These are phyloP conservation scores for Coix lacrymajobi DNA, from an alignment of 176 grass and related monocot genomes.

Conservation along the genomic window DNA sequence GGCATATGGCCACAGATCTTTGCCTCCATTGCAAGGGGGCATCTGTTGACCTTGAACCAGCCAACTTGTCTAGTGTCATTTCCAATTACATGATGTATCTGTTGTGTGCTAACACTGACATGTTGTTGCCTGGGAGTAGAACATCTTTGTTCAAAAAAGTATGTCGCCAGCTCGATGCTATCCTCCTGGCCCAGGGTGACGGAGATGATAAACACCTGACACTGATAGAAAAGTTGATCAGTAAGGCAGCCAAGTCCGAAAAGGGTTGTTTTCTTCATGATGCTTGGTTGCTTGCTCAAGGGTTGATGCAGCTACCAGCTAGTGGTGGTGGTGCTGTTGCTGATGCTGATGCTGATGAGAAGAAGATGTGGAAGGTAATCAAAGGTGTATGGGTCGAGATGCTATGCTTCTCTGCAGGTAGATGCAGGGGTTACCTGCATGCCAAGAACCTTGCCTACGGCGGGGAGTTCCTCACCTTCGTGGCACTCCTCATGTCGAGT, in stretches of 20 bases:
- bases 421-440: not conserved
- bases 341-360: not conserved
- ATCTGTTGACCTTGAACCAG: not conserved
- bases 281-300: not conserved
- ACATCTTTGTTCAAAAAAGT: not conserved
- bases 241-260: not conserved
- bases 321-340: not conserved
- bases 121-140: not conserved
- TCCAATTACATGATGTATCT: not conserved
- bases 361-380: not conserved
- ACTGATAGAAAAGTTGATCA: not conserved
- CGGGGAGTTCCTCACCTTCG: not conserved
- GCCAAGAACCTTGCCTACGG: not conserved
- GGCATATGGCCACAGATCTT: too few species aligned
- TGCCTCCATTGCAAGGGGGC: not conserved
- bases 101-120: not conserved
- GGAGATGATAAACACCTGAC: not conserved
- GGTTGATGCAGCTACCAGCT: not conserved
- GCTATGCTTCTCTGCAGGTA: not conserved
- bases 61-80: not conserved
- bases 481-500: not conserved
- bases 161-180: not conserved
- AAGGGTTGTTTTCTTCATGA: not conserved
- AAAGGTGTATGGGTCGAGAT: not conserved
- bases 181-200: too few species aligned